These are phyloP conservation scores for Suhomyces choctaworum DNA, from an alignment of 1,139 yeast genomes.

Conservation along the genomic window DNA sequence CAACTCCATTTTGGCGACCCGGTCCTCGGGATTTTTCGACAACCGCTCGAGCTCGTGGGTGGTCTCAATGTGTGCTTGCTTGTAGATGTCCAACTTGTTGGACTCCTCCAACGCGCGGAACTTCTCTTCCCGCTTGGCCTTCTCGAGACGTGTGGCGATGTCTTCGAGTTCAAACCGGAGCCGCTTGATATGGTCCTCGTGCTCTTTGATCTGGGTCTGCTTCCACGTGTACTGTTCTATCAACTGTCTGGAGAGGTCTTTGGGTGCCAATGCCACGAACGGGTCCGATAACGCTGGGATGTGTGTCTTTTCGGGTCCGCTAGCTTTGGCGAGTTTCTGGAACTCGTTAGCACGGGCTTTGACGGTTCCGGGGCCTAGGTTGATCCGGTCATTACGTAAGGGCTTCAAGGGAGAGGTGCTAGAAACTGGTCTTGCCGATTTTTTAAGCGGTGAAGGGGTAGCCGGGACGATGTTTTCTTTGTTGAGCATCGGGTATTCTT, in stretches of 20 bases:
- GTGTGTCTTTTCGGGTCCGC: neutral
- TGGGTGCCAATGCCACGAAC: neutral
- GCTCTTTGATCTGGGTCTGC: slow-evolving; percentile 26
- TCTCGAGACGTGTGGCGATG: slow-evolving; percentile 24
- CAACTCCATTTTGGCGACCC: slow-evolving; percentile 1
- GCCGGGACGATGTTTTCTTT: slow-evolving; percentile 12
- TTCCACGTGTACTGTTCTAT: slow-evolving; percentile 23
- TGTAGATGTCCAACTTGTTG: slow-evolving; percentile 11
- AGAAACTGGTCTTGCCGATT: slow-evolving; percentile 3
- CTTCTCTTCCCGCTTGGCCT: slow-evolving; percentile 16
- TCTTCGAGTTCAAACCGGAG: slow-evolving; percentile 33
- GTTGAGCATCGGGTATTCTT: slow-evolving; percentile 5
- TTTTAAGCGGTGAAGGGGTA: slow-evolving; percentile 7
- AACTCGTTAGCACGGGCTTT: slow-evolving; percentile 6
- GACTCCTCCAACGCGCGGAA: slow-evolving; percentile 8
- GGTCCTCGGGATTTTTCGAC: neutral
- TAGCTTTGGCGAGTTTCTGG: slow-evolving; percentile 1
- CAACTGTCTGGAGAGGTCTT: slow-evolving; percentile 8
- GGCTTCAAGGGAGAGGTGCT: slow-evolving; percentile 6
- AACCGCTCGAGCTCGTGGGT: slow-evolving; percentile 12
- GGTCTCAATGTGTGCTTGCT: slow-evolving; percentile 16
- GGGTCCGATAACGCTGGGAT: slow-evolving; percentile 8
- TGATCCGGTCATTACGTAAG: slow-evolving; percentile 6
- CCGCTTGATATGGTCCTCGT: slow-evolving; percentile 25
- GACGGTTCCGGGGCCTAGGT: slow-evolving; percentile 4